Evolutionary conservation across 2,329 filamentous ascomycete species (phyloP).

Genomic region (Lecanicillium sp.): DNA sequence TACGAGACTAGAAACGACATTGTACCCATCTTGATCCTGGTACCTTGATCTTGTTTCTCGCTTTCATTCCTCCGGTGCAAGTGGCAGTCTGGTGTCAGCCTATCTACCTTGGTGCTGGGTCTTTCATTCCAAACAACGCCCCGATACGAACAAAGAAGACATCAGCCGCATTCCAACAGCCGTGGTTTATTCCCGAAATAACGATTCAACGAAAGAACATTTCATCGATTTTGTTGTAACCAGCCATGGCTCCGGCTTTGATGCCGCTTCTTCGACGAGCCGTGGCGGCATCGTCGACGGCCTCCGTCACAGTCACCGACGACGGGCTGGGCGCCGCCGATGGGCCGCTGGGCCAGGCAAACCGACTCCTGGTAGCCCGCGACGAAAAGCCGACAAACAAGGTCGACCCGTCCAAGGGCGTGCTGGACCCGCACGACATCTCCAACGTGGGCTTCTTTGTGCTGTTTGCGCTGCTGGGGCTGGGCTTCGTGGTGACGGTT

Average conservation of each 20-base stretch:
- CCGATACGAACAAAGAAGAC: no score
- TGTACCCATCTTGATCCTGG: no score
- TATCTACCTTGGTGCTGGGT: no score
- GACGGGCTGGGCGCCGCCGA: background rate
- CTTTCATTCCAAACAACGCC: no score
- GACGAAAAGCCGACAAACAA: slow-evolving; percentile 25
- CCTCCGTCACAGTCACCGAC: background rate
- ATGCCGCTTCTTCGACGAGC: slow-evolving; percentile 4
- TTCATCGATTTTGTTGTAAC: no score
- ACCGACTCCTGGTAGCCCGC: slow-evolving; percentile 33
- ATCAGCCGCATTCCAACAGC: no score
- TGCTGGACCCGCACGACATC: slow-evolving; percentile 47
- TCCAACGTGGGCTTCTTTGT: slow-evolving; percentile 70
- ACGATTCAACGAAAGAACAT: no score
- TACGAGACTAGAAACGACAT: no score
- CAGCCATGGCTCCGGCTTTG: slow-evolving; percentile 6
- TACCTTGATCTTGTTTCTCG: no score
- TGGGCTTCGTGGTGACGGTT: slow-evolving; percentile 61
- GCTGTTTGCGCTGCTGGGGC: slow-evolving; percentile 77
- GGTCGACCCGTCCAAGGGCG: slow-evolving; percentile 36
- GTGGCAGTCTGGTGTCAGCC: no score
- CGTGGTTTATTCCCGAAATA: no score
- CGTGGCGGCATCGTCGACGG: background rate
- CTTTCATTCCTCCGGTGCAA: no score
- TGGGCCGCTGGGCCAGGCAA: slow-evolving; percentile 18